Evolutionary conservation across 305 asterid genomes (phyloP), one percentile per base, ranked within the genome.

Genomic region (Lippia alba): DNA sequence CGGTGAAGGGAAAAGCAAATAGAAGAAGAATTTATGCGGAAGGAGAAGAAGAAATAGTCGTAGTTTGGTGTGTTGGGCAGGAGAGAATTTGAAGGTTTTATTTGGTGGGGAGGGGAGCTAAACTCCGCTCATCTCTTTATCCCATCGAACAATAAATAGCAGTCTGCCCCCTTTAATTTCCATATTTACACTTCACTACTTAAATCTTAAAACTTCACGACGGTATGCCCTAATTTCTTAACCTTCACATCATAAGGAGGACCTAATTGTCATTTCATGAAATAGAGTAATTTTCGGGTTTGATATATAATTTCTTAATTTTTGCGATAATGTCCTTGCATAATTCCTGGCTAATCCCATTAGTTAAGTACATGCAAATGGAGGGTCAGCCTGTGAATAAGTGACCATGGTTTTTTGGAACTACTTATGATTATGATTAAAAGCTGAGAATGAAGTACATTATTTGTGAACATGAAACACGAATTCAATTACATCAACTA

Each of bases 61-160:
- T 61, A 32, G 72, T 44, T 59, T 36, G 18, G 18, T 16, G 15
- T 10, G 20, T 16, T 15, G 56, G 18, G 55, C 8, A 8, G 24
- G n/a, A 61, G 30, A 24, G 70, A 62, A 64, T 67, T 48, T 62
- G 34, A 74, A 69, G 75, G 74, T 46, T 75, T 10, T 56, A 49
- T 56, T 56, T 33, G 45, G 67, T 33, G 74, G 71, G 40, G 61
- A 12, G 50, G 48, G 3, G 30, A 24, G 30, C 30, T 30, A 53
- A 10, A 30, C 71, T 55, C 56, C 19, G 64, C 67, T 65, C 74
- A 74, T 78, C 77, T 40, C 65, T 74, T 74, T 78, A 78, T 79
- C 83, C 56, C 18, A 79, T 61, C 18, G 48, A 39, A 70, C 61
- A 16, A 7, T 58, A 3, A 70, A 64, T 66, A 61, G 72, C 77